Base-by-base conservation (phyloP, 352 stramenopile species). In the Thalassiosira allenii region DNA sequence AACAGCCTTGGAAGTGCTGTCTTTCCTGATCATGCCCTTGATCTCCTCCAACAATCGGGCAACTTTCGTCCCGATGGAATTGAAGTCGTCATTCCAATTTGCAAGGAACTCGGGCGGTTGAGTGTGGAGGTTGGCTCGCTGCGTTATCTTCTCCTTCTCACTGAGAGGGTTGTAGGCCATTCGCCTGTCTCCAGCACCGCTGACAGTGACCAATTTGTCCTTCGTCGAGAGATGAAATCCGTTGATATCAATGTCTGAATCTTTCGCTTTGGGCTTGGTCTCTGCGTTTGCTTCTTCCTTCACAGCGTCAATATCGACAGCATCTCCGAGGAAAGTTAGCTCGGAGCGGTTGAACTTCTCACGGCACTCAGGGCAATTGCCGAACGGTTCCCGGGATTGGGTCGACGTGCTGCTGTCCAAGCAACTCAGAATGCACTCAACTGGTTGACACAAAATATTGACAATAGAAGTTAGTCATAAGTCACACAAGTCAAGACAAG, bases 1-100 rank as follows among this genome's bases (percentile, higher is more conserved):
- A 17, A 89, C 81, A 54, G 49, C 56, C 43, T 89, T 89, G 25
- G 74, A 43, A 27, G 63, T 70, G 17, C 47, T 17, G 29, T 86
- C 63, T 20, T 72, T 72, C 23, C 40, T n/a, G 22, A 69, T 83
- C 32, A 75, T 67, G 1, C 27, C 14, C 40, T 77, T 86, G 14
- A 81, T 67, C 29, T 80, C 58, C 41, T 80, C 44, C 23, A 80
- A 20, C 37, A 80, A 52, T 3, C 29, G 22, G n/a, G 61, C 41
- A 53, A 78, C 33, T 30, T 78, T 78, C 12, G 57, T 68, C 12
- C 69, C 69, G 51, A 78, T 47, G 0, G 25, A n/a, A 2, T 4
- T 37, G 1, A 20, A 71, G 2, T 22, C 56, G n/a, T 25, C 25
- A 30, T 78, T 63, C 49, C 59, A 78, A n/a, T 37, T 33, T 22